phyloP scores from a whole-genome alignment of 768 basidiomycete genomes.

The Leccinum obscurum region DNA sequence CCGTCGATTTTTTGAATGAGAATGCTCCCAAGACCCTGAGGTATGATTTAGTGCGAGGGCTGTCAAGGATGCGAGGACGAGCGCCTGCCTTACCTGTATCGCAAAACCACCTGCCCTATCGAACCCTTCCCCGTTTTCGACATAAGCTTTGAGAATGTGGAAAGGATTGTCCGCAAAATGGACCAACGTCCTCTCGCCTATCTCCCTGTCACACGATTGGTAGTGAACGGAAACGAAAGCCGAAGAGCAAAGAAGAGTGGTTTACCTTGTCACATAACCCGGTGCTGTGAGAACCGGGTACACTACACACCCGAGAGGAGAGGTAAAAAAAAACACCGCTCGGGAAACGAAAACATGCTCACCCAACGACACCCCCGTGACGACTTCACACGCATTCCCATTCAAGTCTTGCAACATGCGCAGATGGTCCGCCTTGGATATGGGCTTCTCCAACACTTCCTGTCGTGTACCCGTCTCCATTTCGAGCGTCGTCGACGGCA shows the following conservation, averaged over 20 bases:
- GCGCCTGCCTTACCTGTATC: conserved; percentile 62
- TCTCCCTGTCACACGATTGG: conserved; percentile 47
- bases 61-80: not conserved
- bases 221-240: not conserved
- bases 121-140: conserved; percentile 79
- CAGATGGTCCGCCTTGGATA: conserved; percentile 73
- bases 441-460: conserved; percentile 89
- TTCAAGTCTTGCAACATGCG: conserved; percentile 88
- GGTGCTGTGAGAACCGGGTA: conserved; percentile 76
- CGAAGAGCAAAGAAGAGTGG: not conserved
- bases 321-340: not conserved
- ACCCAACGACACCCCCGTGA: conserved; percentile 89
- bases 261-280: conserved; percentile 71
- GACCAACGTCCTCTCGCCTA: conserved; percentile 81
- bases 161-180: conserved; percentile 67
- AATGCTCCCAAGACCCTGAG: conserved; percentile 78
- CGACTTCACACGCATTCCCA: conserved; percentile 85
- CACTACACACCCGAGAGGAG: conserved; percentile 38
- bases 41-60: not conserved
- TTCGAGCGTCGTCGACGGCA: conserved; percentile 52
- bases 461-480: conserved; percentile 49
- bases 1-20: conserved; percentile 86
- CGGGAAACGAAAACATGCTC: conserved; percentile 21
- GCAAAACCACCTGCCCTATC: conserved; percentile 95
- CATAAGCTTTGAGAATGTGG: conserved; percentile 73